A percentile compares a stretch with the other conserved stretches of the same genome.
Conservation (phyloP, 345 rosid genomes). For the Eucalyptus pauciflora region DNA sequence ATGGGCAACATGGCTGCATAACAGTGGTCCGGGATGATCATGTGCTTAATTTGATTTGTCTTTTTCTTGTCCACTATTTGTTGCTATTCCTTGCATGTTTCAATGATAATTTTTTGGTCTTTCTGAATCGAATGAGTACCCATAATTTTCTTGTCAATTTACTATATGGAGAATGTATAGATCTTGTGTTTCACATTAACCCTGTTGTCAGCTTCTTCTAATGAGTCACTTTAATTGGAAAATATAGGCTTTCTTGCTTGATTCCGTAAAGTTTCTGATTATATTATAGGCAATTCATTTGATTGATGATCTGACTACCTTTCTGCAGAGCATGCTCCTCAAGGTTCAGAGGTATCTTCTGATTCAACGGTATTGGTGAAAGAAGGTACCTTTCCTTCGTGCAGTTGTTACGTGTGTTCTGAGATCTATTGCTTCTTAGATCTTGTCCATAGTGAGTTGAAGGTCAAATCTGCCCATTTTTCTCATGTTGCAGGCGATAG, state of each 20-base stretch:
- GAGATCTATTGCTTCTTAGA: neutral
- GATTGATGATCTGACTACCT: neutral
- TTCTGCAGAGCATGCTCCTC: constrained; percentile 45
- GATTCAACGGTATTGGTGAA: constrained; percentile 19
- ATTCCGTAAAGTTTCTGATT: neutral
- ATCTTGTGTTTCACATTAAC: neutral
- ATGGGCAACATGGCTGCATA: neutral
- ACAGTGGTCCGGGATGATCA: neutral
- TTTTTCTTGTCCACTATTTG: neutral
- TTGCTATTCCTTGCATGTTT: neutral
- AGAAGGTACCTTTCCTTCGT: constrained; percentile 8
- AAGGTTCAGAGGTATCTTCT: constrained; percentile 46
- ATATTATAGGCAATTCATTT: neutral
- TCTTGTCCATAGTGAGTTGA: neutral
- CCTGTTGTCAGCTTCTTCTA: neutral
- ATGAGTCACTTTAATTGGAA: neutral
- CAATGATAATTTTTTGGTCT: neutral
- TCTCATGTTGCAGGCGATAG: constrained; percentile 23
- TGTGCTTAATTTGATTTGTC: neutral
- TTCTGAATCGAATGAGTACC: neutral
- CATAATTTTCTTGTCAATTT: neutral
- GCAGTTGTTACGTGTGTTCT: neutral
- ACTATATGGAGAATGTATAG: neutral
- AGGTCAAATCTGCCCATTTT: neutral
- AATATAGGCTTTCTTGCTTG: neutral